These are phyloP conservation scores for Sideroxylon spinosum DNA, from an alignment of 179 eudicot genomes.

Conservation along the genomic window DNA sequence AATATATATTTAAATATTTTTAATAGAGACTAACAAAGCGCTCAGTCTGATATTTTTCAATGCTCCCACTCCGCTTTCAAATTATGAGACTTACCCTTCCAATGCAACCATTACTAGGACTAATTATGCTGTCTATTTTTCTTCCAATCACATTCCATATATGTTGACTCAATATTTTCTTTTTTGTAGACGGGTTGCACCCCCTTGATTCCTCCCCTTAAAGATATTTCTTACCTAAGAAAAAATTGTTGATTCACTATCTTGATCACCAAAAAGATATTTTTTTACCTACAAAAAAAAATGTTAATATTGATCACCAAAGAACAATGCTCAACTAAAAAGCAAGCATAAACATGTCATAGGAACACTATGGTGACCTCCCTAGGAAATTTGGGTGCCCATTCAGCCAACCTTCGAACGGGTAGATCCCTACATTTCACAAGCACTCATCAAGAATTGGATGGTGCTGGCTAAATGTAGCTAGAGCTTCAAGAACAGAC, in stretches of 20 bases:
- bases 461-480: not conserved
- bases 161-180: no score
- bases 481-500: not conserved
- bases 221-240: no score
- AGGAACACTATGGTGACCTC: not conserved
- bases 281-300: no score
- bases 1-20: no score
- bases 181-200: not conserved
- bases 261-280: not conserved
- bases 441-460: slow-evolving; percentile 1
- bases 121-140: not conserved
- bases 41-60: no score
- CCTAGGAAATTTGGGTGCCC: not conserved
- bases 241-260: not conserved
- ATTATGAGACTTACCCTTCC: no score
- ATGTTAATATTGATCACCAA: not conserved
- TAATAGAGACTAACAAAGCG: no score
- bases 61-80: no score
- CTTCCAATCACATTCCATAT: not conserved
- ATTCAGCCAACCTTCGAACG: not conserved
- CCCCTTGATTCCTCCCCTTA: not conserved
- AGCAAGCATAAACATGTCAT: not conserved
- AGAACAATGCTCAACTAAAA: not conserved
- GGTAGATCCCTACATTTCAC: not conserved
- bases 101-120: not conserved